Evolutionary conservation across 1,139 yeast species (phyloP), one percentile per base, ranked within the genome.

Genomic region (Candida labiduridarum): DNA sequence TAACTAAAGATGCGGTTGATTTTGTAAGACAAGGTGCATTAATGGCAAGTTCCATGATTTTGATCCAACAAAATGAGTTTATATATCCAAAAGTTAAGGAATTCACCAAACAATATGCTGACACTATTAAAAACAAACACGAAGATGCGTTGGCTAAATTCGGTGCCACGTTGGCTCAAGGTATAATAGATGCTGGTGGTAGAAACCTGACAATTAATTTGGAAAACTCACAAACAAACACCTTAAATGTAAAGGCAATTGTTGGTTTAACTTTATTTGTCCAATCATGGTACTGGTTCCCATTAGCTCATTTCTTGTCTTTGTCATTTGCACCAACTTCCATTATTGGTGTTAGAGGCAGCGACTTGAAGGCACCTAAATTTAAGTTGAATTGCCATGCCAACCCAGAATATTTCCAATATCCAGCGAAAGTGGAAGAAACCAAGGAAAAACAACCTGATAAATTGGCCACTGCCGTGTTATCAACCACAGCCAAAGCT

Each of bases 241-340:
- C 96, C 14, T 80, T 94, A 58, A 94, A 94, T 67, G 84, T 87
- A 67, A 88, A 88, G 64, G 95, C 97, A 0, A 86, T 95, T 59
- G 96, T 92, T 52, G 99, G 99, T 41, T 76, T 95, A 61, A 85
- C 96, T 0, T 82, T 94, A 54, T 95, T 94, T 66, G 77, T 87
- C 6, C 99, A 94, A 71, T 89, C 89, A 64, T 94, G 99, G 99
- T 91, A 91, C 72, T 94, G 99, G 99, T 95, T 87, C 83, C 99
- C 99, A 56, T 79, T 92, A 54, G 85, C 97, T 1, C 98, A 94
- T 72, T 95, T 94, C 74, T 75, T 94, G 62, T 87, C 96, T 16
- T 80, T 95, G 59, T 89, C 98, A 30, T 92, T 92, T 69, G 83
- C 96, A 6, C 97, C 99, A 48, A 95, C 99, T 2, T 84, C 96